Evolutionary conservation across 495 filamentous ascomycete species (phyloP).

Genomic region (Aspergillus carlsbadensis): DNA sequence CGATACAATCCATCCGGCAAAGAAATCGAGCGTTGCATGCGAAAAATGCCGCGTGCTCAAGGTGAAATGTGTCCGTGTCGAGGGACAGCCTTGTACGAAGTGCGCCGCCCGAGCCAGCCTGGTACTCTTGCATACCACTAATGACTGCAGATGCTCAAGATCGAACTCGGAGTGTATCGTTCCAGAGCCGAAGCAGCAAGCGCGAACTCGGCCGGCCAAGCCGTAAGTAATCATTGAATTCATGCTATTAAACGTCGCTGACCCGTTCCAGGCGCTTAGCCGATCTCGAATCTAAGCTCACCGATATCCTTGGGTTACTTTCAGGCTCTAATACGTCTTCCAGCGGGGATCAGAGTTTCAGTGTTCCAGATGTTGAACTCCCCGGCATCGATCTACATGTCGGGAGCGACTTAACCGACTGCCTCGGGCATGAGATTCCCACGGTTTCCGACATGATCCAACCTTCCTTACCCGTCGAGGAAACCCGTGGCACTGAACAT

Average conservation of each 20-base stretch:
- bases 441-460: not conserved
- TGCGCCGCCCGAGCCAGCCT: not conserved
- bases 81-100: conserved; percentile 6
- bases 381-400: not conserved
- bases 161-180: not conserved
- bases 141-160: not conserved
- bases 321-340: not conserved
- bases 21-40: not conserved
- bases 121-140: not conserved
- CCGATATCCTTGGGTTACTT: not conserved
- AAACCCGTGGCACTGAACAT: too few relatives aligned
- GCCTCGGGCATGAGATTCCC: not conserved
- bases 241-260: not conserved
- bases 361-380: not conserved
- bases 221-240: not conserved
- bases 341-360: not conserved
- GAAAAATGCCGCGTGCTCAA: conserved; percentile 7
- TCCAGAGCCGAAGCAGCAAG: not conserved
- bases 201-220: not conserved
- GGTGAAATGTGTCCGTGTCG: not conserved
- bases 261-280: not conserved
- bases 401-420: not conserved
- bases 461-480: not conserved
- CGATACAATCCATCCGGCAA: too few relatives aligned
- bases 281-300: conserved; percentile 3